Evolutionary conservation across 2,329 filamentous ascomycete genomes (phyloP), one percentile per base, ranked within the genome.

Genomic region (Xylaria sp.): DNA sequence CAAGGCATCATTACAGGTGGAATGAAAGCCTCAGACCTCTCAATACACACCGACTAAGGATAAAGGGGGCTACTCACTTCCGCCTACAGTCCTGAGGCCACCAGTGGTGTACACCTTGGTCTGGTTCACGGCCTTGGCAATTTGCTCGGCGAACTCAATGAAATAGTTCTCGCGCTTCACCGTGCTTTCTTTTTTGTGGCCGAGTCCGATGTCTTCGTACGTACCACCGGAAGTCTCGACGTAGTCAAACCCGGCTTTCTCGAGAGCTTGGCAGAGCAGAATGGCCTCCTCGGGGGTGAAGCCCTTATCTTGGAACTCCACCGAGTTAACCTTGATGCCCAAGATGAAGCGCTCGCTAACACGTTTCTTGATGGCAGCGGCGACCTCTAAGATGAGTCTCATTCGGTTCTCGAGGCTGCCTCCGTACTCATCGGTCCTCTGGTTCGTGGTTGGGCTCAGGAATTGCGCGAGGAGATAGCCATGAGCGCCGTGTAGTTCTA

Each of bases 381-480:
- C 76, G 48, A 87, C 76, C 37, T 87, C 84, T 1, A 84, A 73
- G 7, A 86, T 78, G 25, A 87, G 74, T 31, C 80, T 78, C 41
- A 79, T 79, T 1, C 85, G 75, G 33, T 81, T 83, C 51, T 74
- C 72, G 4, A 84, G 72, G 2, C 76, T 74, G 2, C 85, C 86
- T 6, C 86, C 86, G 62, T 87, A 88, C 17, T 76, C 71, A 60
- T 88, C 86, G 0, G 79, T 83, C 15, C 86, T 76, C 59, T 73
- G 72, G 68, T 88, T 88, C 1, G 78, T 80, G 25, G 76, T 78
- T 2, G 77, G 73, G 1, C 79, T 80, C 29, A 88, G 69, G 70
- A 87, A 88, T 63, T 86, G 83, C 4, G 81, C 78, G 0, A 88
- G 73, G 2, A 88, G 76, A 66, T 86, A 87, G 0, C 85, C 85